Percentiles rank a stretch among this genome's conserved stretches.
Conservation (phyloP, 345 rosid genomes). For the Odontarrhena argentea region DNA sequence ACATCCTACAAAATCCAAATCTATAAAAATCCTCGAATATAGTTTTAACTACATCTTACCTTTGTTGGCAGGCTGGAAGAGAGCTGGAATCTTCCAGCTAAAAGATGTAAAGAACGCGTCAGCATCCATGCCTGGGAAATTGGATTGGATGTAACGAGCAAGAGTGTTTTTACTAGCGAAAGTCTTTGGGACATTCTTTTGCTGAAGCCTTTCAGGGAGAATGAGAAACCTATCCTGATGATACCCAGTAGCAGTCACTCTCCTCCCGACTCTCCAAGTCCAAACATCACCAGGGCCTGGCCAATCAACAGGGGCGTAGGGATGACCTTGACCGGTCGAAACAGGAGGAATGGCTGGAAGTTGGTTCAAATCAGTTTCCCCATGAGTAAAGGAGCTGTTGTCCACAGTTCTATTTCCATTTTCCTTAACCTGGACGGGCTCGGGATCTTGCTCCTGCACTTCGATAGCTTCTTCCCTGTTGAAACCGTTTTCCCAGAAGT, state of each 20-base stretch:
- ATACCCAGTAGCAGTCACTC: constrained; percentile 57
- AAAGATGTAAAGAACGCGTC: constrained; percentile 71
- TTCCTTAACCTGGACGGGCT: constrained; percentile 22
- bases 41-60: constrained; percentile 40
- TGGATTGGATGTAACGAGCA: constrained; percentile 50
- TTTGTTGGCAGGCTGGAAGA: constrained; percentile 39
- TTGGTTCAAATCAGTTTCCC: constrained; percentile 38
- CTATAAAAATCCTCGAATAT: not conserved
- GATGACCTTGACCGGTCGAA: constrained; percentile 40
- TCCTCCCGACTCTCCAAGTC: constrained; percentile 79
- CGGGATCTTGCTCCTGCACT: constrained; percentile 24
- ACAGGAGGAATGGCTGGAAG: constrained; percentile 37
- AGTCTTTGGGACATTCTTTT: constrained; percentile 29
- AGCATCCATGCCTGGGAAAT: constrained; percentile 60
- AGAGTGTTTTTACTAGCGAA: constrained; percentile 69
- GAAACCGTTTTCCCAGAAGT: constrained; percentile 43
- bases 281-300: constrained; percentile 44
- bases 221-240: constrained; percentile 62
- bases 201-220: constrained; percentile 58
- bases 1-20: not conserved
- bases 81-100: constrained; percentile 80
- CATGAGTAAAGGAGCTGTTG: constrained; percentile 34
- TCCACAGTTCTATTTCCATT: constrained; percentile 41
- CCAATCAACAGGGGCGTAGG: constrained; percentile 44
- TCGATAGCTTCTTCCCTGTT: constrained; percentile 24